phyloP scores from a whole-genome alignment of 2,329 filamentous ascomycete genomes.

The Cryoendolithus antarcticus region DNA sequence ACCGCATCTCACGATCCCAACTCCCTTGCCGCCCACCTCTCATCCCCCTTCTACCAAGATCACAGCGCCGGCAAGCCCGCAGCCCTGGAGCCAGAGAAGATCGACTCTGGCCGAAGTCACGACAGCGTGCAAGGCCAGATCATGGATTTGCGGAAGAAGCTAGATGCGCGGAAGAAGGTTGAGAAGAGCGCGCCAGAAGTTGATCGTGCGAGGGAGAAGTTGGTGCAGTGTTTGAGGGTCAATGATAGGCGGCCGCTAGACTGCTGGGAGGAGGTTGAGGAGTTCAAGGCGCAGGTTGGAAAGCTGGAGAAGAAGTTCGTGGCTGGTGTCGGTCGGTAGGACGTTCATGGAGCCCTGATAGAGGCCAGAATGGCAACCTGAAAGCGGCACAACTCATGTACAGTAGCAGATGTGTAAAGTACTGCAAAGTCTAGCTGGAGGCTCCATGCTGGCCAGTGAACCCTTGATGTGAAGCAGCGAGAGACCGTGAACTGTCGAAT shows the following conservation, averaged over 20 bases:
- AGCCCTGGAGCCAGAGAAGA: constrained; percentile 22
- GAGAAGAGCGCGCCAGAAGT: constrained; percentile 57
- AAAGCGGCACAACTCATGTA: too few relatives aligned
- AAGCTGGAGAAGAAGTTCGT: constrained; percentile 80
- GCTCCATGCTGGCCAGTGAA: too few relatives aligned
- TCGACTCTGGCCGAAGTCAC: constrained; percentile 34
- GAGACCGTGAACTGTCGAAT: too few relatives aligned
- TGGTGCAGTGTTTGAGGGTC: constrained; percentile 68
- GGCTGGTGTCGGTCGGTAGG: constrained; percentile 54
- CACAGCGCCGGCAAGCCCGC: constrained; percentile 18
- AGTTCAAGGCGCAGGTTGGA: constrained; percentile 79
- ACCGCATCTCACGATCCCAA: constrained; percentile 11
- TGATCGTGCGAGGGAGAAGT: constrained; percentile 59
- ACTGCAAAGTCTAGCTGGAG: too few relatives aligned
- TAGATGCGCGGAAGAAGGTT: constrained; percentile 43
- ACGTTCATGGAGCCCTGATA: too few relatives aligned
- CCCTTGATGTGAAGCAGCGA: too few relatives aligned
- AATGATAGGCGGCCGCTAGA: constrained; percentile 82
- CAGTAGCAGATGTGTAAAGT: too few relatives aligned
- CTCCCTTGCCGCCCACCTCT: constrained; percentile 20
- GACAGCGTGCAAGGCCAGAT: constrained; percentile 46
- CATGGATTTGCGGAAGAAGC: constrained; percentile 39
- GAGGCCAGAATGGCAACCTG: too few relatives aligned
- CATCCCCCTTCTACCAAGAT: constrained; percentile 24
- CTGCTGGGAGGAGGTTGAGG: constrained; percentile 88